phyloP scores from a whole-genome alignment of 148 eudicot genomes.

The Arctostaphylos glauca region DNA sequence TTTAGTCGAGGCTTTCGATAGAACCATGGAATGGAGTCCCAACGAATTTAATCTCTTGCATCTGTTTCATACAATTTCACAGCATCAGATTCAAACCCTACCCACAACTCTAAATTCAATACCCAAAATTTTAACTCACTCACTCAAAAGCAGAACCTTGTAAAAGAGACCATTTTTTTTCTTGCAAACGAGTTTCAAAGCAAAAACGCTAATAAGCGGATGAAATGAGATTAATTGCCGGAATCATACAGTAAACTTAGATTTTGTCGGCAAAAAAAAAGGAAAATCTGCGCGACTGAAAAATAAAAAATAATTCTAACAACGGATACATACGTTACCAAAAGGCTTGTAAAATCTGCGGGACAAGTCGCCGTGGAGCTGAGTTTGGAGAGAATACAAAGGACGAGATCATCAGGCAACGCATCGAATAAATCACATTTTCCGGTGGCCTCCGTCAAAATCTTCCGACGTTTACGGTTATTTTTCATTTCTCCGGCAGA shows the following conservation, averaged over 20 bases:
- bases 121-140: background rate
- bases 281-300: background rate
- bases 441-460: slow-evolving; percentile 23
- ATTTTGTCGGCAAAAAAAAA: background rate
- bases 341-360: slow-evolving; percentile 44
- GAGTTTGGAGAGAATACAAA: slow-evolving; percentile 45
- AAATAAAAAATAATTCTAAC: background rate
- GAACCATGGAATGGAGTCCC: slow-evolving; percentile 52
- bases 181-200: background rate
- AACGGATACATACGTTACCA: slow-evolving; percentile 41
- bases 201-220: too few species aligned
- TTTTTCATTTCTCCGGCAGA: slow-evolving; percentile 11
- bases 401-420: slow-evolving; percentile 59
- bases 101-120: background rate
- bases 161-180: background rate
- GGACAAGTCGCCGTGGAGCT: slow-evolving; percentile 48
- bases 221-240: too few species aligned
- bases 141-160: background rate
- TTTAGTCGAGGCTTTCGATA: slow-evolving; percentile 59
- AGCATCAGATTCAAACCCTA: background rate
- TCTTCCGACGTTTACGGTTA: slow-evolving; percentile 28
- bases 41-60: slow-evolving; percentile 74
- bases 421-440: slow-evolving; percentile 37
- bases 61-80: slow-evolving; percentile 37
- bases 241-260: too few species aligned